Conservation (phyloP, 129 eudicot species). For the Calendula officinalis region DNA sequence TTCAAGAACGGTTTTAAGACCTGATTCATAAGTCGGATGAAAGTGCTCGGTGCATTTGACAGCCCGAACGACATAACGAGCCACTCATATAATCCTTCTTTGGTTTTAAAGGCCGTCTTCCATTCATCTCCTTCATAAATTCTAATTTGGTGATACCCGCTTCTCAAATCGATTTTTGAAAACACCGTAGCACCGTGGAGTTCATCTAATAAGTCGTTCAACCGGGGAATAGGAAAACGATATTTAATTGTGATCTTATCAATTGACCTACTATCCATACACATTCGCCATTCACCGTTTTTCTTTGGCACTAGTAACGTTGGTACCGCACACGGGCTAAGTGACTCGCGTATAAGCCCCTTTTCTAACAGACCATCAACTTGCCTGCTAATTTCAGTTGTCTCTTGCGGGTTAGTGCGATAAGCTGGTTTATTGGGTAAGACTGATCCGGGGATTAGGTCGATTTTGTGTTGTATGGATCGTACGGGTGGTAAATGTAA, state of each 20-base stretch:
- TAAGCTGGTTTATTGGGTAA: slow-evolving; percentile 17
- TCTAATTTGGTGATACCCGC: slow-evolving; percentile 11
- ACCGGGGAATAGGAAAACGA: neutral
- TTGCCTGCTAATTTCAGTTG: neutral
- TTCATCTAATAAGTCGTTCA: neutral
- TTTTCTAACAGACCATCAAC: slow-evolving; percentile 6
- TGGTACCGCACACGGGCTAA: slow-evolving; percentile 11
- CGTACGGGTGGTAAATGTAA: neutral
- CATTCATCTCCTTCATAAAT: slow-evolving; percentile 12
- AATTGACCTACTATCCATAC: slow-evolving; percentile 1
- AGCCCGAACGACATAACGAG: too few relatives aligned
- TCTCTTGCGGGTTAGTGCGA: slow-evolving; percentile 9
- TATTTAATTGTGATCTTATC: neutral
- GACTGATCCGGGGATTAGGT: neutral
- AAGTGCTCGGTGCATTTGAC: too few relatives aligned
- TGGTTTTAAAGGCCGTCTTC: slow-evolving; percentile 3
- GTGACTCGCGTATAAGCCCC: slow-evolving; percentile 9
- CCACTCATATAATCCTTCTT: too few relatives aligned
- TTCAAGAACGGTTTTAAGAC: too few relatives aligned
- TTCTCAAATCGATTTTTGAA: slow-evolving; percentile 5
- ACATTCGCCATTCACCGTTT: slow-evolving; percentile 6
- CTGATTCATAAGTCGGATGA: too few relatives aligned
- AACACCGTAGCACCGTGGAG: slow-evolving; percentile 3
- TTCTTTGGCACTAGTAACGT: neutral
- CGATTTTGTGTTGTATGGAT: slow-evolving; percentile 1